Percentiles rank a stretch among this genome's conserved stretches.
These are phyloP conservation scores for Phylloporus scabripes DNA, from an alignment of 768 basidiomycete genomes.

Conservation along the genomic window DNA sequence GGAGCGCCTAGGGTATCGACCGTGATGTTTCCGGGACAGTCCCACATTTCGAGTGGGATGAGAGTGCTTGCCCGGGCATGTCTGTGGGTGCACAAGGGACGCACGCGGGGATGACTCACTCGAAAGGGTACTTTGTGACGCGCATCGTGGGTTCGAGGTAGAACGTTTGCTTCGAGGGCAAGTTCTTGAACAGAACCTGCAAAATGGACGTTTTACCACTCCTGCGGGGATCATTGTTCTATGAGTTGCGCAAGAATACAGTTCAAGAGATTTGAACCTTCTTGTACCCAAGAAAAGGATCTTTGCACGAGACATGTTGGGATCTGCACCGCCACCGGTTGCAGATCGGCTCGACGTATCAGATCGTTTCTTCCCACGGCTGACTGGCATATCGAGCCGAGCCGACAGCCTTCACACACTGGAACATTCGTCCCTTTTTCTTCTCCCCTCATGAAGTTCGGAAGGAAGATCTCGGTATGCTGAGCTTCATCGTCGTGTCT, in stretches of 20 bases:
- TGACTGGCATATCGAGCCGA: neutral
- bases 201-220: slow-evolving; percentile 91
- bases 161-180: slow-evolving; percentile 80
- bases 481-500: neutral
- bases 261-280: slow-evolving; percentile 36
- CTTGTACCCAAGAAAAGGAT: slow-evolving; percentile 69
- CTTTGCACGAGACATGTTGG: slow-evolving; percentile 44
- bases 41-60: slow-evolving; percentile 92
- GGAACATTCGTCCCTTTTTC: neutral
- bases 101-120: slow-evolving; percentile 48
- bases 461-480: slow-evolving; percentile 66
- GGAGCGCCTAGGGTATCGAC: slow-evolving; percentile 72
- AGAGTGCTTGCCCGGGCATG: slow-evolving; percentile 56
- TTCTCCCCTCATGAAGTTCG: slow-evolving; percentile 63
- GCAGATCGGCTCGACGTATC: neutral
- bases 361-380: slow-evolving; percentile 10
- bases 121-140: slow-evolving; percentile 65
- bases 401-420: neutral
- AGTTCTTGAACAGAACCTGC: slow-evolving; percentile 84
- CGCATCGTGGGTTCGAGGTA: slow-evolving; percentile 86
- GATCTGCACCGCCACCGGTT: slow-evolving; percentile 8
- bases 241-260: neutral
- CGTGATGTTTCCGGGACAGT: slow-evolving; percentile 83
- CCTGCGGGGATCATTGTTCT: slow-evolving; percentile 36
- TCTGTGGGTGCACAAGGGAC: neutral